Base-by-base conservation (phyloP, 352 stramenopile genomes). In the Lagenidium sp. region DNA sequence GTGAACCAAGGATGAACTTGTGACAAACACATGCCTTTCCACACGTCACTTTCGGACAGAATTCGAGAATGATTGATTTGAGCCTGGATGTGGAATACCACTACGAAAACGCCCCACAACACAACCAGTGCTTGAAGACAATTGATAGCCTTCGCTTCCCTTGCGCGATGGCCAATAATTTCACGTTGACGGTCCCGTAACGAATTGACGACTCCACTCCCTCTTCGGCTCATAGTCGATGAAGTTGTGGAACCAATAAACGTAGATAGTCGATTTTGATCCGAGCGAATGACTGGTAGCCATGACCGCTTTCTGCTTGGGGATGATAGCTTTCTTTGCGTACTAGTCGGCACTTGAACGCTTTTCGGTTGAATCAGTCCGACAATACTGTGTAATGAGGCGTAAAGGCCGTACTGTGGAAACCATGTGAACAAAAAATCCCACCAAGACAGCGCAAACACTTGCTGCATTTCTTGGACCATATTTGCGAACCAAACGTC, bases 391-490 rank as follows among this genome's bases (percentile, higher is more conserved):
- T 19, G 20, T 3, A 63, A 36, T n/a, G 41, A 63, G 12, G 35
- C 31, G 6, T 49, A 50, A 5, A 67, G 49, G 40, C 53, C 52
- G 12, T 55, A 6, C 29, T 67, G 57, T 1, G 53, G 53, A 3
- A 56, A 38, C 12, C 48, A 13, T 20, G 53, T 67, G 20, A 60
- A 22, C 7, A 50, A 18, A n/a, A 63, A 29, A 25, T 63, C 53
- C 20, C 42, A 5, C 25, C 34, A 46, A 3, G 34, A 36, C 15
- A 37, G 25, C 2, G 37, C 49, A 8, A 63, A 45, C 16, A 67
- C 36, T 30, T 67, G 53, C 5, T 46, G 48, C n/a, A 36, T 53
- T 31, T 60, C 53, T 47, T 53, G 52, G 7, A 65, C 25, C 11
- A 65, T 13, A 11, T 48, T 49, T 43, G 55, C 46, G 34, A 56